phyloP scores from a whole-genome alignment of 768 basidiomycete genomes.

The Pleurotus tuber-regium region DNA sequence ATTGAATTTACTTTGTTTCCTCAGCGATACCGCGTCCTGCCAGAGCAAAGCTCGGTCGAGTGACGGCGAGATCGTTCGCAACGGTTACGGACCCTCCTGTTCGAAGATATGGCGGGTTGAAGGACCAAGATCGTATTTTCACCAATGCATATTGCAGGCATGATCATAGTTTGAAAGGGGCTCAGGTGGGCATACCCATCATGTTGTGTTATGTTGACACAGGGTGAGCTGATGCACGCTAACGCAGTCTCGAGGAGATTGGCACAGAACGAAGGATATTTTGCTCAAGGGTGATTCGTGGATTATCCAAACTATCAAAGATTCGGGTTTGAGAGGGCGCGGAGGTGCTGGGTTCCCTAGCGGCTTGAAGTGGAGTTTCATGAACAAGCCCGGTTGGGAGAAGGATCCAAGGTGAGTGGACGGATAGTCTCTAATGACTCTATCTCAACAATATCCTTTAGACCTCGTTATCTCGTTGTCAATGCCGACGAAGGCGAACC shows the following conservation, averaged over 20 bases:
- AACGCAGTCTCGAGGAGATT: constrained; percentile 94
- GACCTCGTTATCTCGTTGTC: constrained; percentile 94
- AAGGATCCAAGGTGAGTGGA: constrained; percentile 75
- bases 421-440: not conserved
- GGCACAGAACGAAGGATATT: constrained; percentile 98
- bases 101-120: constrained; percentile 88
- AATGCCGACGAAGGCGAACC: constrained; percentile 99
- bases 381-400: constrained; percentile 99
- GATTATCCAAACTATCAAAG: constrained; percentile 96
- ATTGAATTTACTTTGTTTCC: not conserved
- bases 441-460: constrained; percentile 20
- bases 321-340: constrained; percentile 91
- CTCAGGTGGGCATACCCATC: constrained; percentile 55
- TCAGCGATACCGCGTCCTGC: constrained; percentile 22
- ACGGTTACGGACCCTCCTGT: constrained; percentile 85
- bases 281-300: constrained; percentile 92
- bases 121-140: constrained; percentile 93
- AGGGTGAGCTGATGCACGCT: no score
- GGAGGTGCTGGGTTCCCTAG: constrained; percentile 97
- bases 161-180: constrained; percentile 93
- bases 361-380: constrained; percentile 96
- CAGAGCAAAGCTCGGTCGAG: constrained; percentile 29
- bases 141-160: constrained; percentile 87
- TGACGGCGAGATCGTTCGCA: constrained; percentile 49
- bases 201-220: no score